Percentiles rank a stretch among this genome's conserved stretches.
phyloP scores from a whole-genome alignment of 2,329 filamentous ascomycete genomes.

The Cryphonectria naterciae region DNA sequence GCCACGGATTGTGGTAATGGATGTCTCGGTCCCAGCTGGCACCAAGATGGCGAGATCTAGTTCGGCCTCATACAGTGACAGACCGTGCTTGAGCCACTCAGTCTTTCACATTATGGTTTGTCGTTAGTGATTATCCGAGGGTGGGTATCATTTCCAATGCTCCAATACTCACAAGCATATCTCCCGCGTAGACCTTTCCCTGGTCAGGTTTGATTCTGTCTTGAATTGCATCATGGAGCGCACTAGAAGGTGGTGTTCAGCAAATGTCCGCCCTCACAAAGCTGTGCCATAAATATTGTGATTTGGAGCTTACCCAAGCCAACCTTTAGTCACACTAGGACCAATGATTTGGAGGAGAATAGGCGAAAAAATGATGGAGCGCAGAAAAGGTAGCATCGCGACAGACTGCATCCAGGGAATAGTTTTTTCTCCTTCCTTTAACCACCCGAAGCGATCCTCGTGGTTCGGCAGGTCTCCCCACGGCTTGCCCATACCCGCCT shows the following conservation, averaged over 20 bases:
- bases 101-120: neutral
- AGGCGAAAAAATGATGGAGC: slow-evolving; percentile 9
- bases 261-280: slow-evolving; percentile 17
- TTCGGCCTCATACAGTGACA: neutral
- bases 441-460: slow-evolving; percentile 19
- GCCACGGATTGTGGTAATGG: slow-evolving; percentile 49
- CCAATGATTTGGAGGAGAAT: slow-evolving; percentile 12
- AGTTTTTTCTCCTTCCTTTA: neutral
- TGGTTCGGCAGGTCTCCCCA: slow-evolving; percentile 27
- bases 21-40: slow-evolving; percentile 55
- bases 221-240: neutral
- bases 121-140: neutral
- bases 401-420: slow-evolving; percentile 15
- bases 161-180: slow-evolving; percentile 10
- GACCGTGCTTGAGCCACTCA: slow-evolving; percentile 19
- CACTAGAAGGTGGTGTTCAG: slow-evolving; percentile 9
- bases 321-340: slow-evolving; percentile 19
- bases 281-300: neutral
- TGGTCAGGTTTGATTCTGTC: neutral
- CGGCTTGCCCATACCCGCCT: slow-evolving; percentile 17
- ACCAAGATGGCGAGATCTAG: slow-evolving; percentile 13
- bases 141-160: neutral
- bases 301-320: neutral
- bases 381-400: slow-evolving; percentile 6
- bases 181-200: neutral